Percentiles rank a stretch among this genome's conserved stretches.
Evolutionary conservation across 441 rosid genomes (phyloP).

Genomic region (Corymbia citriodora): DNA sequence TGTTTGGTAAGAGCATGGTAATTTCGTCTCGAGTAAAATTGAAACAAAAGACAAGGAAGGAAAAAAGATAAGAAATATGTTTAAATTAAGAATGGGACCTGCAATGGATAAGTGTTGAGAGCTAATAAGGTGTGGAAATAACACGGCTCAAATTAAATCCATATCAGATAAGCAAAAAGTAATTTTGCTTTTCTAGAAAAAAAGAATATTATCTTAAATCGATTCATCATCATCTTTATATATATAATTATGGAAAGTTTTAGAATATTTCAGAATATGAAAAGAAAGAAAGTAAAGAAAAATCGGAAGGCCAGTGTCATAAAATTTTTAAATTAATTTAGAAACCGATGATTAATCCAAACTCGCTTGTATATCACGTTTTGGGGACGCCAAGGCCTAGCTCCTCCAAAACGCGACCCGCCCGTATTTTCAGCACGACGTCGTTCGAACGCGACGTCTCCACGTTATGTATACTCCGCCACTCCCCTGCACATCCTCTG

Average conservation of each 20-base stretch:
- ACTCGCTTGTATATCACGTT: background rate
- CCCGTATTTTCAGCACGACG: background rate
- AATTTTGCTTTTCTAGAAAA: background rate
- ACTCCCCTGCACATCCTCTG: background rate
- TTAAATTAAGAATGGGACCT: background rate
- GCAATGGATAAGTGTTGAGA: background rate
- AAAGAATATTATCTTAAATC: background rate
- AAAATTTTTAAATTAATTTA: background rate
- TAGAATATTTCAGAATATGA: background rate
- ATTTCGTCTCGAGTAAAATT: too few relatives aligned
- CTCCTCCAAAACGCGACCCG: background rate
- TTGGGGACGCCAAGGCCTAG: background rate
- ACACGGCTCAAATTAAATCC: rapidly evolving
- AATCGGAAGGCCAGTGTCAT: background rate
- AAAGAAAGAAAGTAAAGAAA: background rate
- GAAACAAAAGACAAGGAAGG: too few relatives aligned
- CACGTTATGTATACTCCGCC: background rate
- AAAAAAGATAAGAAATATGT: background rate
- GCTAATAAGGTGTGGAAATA: background rate
- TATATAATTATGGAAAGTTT: background rate
- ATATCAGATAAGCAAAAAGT: background rate
- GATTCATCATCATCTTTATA: background rate
- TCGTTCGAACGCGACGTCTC: background rate
- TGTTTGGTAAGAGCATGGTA: too few relatives aligned
- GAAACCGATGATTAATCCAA: background rate